Evolutionary conservation across 129 eudicot species (phyloP).

Genomic region (Saposhnikovia divaricata): DNA sequence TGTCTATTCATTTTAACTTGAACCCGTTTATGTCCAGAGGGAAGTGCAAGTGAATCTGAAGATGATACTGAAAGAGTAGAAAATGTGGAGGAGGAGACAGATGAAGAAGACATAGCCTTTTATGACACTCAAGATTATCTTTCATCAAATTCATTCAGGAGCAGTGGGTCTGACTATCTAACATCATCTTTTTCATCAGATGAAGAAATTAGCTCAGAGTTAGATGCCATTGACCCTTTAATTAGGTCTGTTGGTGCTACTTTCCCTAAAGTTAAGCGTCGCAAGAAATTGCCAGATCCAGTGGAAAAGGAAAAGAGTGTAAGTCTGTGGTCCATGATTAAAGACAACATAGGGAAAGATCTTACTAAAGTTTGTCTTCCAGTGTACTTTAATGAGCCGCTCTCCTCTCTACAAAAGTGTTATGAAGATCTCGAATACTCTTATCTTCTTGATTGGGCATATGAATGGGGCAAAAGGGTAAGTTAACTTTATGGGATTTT

Average conservation of each 20-base stretch:
- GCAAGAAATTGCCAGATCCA: constrained; percentile 90
- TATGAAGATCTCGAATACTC: constrained; percentile 97
- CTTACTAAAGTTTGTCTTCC: constrained; percentile 98
- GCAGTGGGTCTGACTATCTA: constrained; percentile 74
- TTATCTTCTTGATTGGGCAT: constrained; percentile 88
- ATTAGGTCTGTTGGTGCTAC: constrained; percentile 54
- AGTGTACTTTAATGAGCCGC: constrained; percentile 95
- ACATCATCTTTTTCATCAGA: constrained; percentile 77
- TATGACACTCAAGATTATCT: constrained; percentile 82
- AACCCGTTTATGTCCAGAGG: constrained; percentile 30
- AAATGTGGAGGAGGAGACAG: constrained; percentile 91
- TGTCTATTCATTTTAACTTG: constrained; percentile 8
- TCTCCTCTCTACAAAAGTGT: constrained; percentile 90
- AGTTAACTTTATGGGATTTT: constrained; percentile 7
- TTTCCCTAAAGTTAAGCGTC: constrained; percentile 68
- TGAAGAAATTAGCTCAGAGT: constrained; percentile 44
- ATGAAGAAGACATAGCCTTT: constrained; percentile 79
- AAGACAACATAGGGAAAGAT: constrained; percentile 96
- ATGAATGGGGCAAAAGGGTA: constrained; percentile 93
- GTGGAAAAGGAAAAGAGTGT: constrained; percentile 92
- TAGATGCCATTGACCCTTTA: constrained; percentile 48
- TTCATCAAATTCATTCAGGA: constrained; percentile 77
- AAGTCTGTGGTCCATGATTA: constrained; percentile 97
- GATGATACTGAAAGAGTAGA: constrained; percentile 88
- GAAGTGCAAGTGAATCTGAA: constrained; percentile 84